phyloP scores from a whole-genome alignment of 1,139 yeast species.

The Hyphopichia fennica region DNA sequence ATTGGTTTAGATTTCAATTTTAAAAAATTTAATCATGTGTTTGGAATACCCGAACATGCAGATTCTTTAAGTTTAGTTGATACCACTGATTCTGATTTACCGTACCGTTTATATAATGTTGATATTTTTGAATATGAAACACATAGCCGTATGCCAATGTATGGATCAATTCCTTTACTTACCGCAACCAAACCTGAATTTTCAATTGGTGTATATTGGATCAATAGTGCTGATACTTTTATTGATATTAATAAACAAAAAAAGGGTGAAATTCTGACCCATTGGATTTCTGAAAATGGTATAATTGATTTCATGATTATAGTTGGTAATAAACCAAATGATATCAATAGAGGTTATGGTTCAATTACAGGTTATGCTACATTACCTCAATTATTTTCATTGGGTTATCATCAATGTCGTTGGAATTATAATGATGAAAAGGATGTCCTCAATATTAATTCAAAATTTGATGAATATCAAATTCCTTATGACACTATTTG shows the following conservation, averaged over 20 bases:
- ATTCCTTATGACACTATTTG: slow-evolving; percentile 93
- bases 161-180: slow-evolving; percentile 90
- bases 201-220: slow-evolving; percentile 85
- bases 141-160: slow-evolving; percentile 84
- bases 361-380: slow-evolving; percentile 70
- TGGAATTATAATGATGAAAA: slow-evolving; percentile 93
- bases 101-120: slow-evolving; percentile 86
- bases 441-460: slow-evolving; percentile 72
- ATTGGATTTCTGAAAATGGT: slow-evolving; percentile 95
- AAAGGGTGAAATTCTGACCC: slow-evolving; percentile 44
- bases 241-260: slow-evolving; percentile 60
- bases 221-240: slow-evolving; percentile 91
- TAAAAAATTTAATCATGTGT: slow-evolving; percentile 59
- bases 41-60: slow-evolving; percentile 96
- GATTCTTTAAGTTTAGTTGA: slow-evolving; percentile 73
- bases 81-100: slow-evolving; percentile 54
- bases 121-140: slow-evolving; percentile 93
- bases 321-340: slow-evolving; percentile 60
- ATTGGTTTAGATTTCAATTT: slow-evolving; percentile 77
- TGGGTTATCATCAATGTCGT: slow-evolving; percentile 94
- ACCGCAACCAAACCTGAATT: slow-evolving; percentile 60
- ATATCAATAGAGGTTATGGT: slow-evolving; percentile 64
- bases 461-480: slow-evolving; percentile 66
- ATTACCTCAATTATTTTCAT: slow-evolving; percentile 77
- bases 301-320: slow-evolving; percentile 72